Base-by-base conservation (phyloP, 305 asterid genomes). In the Solanum hybrid region DNA sequence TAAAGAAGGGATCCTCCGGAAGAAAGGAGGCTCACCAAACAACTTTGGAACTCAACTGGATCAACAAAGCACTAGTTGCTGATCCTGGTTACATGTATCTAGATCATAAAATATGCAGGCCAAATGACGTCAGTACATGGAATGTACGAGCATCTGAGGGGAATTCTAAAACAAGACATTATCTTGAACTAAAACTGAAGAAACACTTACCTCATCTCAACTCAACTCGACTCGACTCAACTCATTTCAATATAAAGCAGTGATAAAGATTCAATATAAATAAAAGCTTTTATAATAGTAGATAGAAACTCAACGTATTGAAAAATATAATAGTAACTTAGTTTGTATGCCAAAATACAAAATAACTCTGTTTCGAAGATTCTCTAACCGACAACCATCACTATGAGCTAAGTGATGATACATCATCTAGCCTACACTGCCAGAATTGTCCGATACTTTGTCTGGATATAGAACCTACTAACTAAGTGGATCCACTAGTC, bases 51-150 rank as follows among this genome's bases (percentile, higher is more conserved):
- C 66, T 51, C 66, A 51, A 51, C 4, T 15, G 9, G 66, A 51
- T 51, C n/a, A 51, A 51, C 9, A 0, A 15, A 15, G 0, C 9
- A 0, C 9, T 51, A 0, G 22, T 15, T 51, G 19, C 1, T 51
- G 66, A 51, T 51, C 66, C 66, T 51, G 4, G n/a, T 51, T 51
- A 51, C 1, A 17, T 15, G n/a, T 15, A 51, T 15, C 66, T 51
- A 15, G n/a, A 51, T 51, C 1, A 51, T 5, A 51, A 51, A 15
- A 15, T 15, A 51, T 15, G n/a, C 66, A 51, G 3, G n/a, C 3
- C 9, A 51, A 51, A 15, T 51, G 3, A 15, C 1, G 66, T 51
- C 4, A 51, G n/a, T 51, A 51, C 66, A 51, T 15, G 22, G n/a
- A 51, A 51, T 51, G 66, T 51, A 51, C 2, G 66, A 51, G 66